Percentiles rank a stretch among this genome's conserved stretches.
These are phyloP conservation scores for Oryza australiensis DNA, from an alignment of 176 grass and related monocot genomes.

Conservation along the genomic window DNA sequence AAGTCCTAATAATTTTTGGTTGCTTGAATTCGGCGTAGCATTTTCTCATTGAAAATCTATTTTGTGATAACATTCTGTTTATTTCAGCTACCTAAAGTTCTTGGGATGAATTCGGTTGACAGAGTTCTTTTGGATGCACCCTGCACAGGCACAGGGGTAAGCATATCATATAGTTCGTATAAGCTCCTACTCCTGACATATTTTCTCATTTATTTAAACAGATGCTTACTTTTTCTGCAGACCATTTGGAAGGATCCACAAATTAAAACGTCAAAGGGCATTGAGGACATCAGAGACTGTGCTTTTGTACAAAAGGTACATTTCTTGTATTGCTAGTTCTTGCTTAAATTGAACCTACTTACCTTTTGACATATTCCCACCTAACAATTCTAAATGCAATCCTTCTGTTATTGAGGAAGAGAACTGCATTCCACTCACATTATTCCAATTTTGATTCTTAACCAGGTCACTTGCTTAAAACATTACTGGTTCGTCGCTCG, in stretches of 20 bases:
- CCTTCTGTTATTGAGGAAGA: neutral
- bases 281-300: constrained; percentile 83
- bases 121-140: constrained; percentile 96
- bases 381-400: neutral
- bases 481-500: neutral
- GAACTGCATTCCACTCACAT: neutral
- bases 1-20: neutral
- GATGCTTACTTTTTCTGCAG: constrained; percentile 43
- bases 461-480: neutral
- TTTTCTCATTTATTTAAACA: constrained; percentile 1
- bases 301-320: constrained; percentile 92
- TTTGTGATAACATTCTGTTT: constrained; percentile 12
- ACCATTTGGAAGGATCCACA: constrained; percentile 90
- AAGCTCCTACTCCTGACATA: constrained; percentile 17
- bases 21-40: neutral
- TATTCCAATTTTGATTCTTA: neutral
- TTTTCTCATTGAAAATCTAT: neutral
- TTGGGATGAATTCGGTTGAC: constrained; percentile 89
- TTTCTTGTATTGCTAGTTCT: constrained; percentile 21
- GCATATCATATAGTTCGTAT: constrained; percentile 24
- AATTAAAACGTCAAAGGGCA: constrained; percentile 85
- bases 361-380: neutral
- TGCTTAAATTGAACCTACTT: constrained; percentile 4
- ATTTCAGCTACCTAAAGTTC: constrained; percentile 83
- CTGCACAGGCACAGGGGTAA: constrained; percentile 88